Conservation (phyloP, 495 filamentous ascomycete genomes). For the Aspergillus wentii region DNA sequence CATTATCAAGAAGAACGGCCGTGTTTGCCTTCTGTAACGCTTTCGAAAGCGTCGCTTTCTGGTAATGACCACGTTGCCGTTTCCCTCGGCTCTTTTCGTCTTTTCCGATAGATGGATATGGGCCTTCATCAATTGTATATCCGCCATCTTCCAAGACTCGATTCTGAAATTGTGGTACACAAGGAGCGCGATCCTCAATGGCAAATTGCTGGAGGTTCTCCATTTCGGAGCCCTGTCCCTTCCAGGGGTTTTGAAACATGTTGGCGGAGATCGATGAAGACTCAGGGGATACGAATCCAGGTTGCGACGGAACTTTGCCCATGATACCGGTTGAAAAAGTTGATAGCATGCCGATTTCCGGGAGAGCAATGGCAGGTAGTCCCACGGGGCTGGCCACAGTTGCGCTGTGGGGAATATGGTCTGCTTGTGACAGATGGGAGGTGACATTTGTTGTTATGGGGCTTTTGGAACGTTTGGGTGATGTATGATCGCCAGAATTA, state of each 20-base stretch:
- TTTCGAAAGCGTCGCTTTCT: slow-evolving; percentile 89
- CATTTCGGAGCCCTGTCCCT: slow-evolving; percentile 1
- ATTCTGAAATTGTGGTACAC: background rate
- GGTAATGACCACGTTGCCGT: slow-evolving; percentile 49
- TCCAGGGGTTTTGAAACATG: slow-evolving; percentile 12
- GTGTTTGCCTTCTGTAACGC: slow-evolving; percentile 93
- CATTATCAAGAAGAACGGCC: slow-evolving; percentile 90
- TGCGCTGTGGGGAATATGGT: slow-evolving; percentile 2
- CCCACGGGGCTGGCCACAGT: background rate
- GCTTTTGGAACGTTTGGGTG: slow-evolving; percentile 13
- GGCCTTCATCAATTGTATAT: background rate
- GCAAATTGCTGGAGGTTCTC: slow-evolving; percentile 10
- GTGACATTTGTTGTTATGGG: slow-evolving; percentile 8
- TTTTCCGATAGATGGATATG: slow-evolving; percentile 13
- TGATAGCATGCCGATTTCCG: slow-evolving; percentile 1
- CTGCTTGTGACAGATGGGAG: slow-evolving; percentile 12
- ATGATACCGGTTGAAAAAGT: slow-evolving; percentile 2
- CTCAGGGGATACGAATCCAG: slow-evolving; percentile 1
- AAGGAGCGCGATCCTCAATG: slow-evolving; percentile 1
- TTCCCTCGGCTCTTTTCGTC: slow-evolving; percentile 24
- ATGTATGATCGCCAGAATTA: slow-evolving; percentile 31
- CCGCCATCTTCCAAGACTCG: background rate
- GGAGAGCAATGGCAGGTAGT: background rate
- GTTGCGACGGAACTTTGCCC: background rate
- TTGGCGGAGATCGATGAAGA: background rate